Conservation (phyloP, 2,329 filamentous ascomycete genomes). For the Furcasterigmium furcatum region DNA sequence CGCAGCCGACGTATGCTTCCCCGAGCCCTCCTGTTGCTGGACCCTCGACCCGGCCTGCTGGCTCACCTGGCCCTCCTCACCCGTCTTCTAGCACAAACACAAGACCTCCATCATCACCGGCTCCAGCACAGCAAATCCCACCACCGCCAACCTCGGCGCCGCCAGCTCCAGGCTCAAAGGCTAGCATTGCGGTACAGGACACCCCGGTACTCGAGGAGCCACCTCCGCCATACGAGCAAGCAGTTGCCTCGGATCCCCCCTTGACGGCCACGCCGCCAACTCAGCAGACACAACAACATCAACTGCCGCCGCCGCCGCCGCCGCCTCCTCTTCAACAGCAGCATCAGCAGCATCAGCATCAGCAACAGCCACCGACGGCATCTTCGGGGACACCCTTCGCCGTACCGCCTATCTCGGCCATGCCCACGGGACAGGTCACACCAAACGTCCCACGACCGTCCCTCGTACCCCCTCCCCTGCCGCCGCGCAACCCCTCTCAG, state of each 20-base stretch:
- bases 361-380: not conserved
- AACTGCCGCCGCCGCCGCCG: too few relatives aligned
- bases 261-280: not conserved
- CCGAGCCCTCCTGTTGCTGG: not conserved
- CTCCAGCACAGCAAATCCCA: not conserved
- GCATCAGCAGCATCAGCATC: not conserved
- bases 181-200: not conserved
- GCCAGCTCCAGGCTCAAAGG: not conserved
- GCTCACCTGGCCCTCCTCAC: not conserved
- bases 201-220: not conserved
- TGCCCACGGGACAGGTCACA: not conserved
- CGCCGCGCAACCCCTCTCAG: not conserved
- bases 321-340: not conserved
- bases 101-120: not conserved
- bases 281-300: not conserved
- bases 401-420: constrained; percentile 1
- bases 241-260: not conserved
- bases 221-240: constrained; percentile 7
- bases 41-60: not conserved
- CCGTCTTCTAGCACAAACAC: not conserved
- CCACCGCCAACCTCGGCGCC: not conserved
- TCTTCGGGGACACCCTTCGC: constrained; percentile 3
- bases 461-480: not conserved
- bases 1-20: constrained; percentile 7
- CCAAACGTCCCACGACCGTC: constrained; percentile 1